Evolutionary conservation across 495 filamentous ascomycete genomes (phyloP), one percentile per base, ranked within the genome.

Genomic region (Penicilliopsis zonata): DNA sequence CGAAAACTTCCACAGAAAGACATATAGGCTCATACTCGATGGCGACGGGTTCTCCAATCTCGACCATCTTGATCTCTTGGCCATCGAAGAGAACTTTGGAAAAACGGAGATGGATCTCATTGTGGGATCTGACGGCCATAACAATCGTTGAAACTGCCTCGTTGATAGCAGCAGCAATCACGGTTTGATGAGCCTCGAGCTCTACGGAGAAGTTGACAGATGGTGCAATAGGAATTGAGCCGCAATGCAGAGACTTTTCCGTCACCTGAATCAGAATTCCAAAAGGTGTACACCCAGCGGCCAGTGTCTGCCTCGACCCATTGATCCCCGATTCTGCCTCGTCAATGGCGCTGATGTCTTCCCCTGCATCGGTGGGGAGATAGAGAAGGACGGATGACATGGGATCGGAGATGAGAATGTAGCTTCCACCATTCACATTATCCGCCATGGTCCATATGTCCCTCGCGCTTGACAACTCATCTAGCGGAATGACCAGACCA

Each of bases 251-350:
- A 18, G 52, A 61, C 13, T 49, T 49, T n/a, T 58, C 47, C 3
- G 77, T 79, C 13, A 81, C 48, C 41, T 82, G 78, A 7, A 80
- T 49, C 12, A 73, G 38, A 16, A 40, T 44, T 30, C 58, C 52
- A 20, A 41, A 33, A 34, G 46, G 25, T 15, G 63, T 59, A 23
- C 46, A 52, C 7, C 58, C 58, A 19, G 67, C 60, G n/a, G 70
- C 65, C n/a, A 82, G 40, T 0, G 78, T 82, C 28, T 65, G 62
- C 1, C 62, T 61, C 7, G 55, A 49, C 15, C 63, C 42, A 28
- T 76, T 67, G 27, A 68, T 36, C 12, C 67, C 75, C 6, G 54
- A 60, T 7, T 57, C 46, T 8, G 36, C 38, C 18, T 66, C 61
- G n/a, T 63, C 47, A 18, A 64, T 33, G 5, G 57, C 59, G 32